phyloP scores from a whole-genome alignment of 2,329 filamentous ascomycete species.

The Ceratocystis albifundus region DNA sequence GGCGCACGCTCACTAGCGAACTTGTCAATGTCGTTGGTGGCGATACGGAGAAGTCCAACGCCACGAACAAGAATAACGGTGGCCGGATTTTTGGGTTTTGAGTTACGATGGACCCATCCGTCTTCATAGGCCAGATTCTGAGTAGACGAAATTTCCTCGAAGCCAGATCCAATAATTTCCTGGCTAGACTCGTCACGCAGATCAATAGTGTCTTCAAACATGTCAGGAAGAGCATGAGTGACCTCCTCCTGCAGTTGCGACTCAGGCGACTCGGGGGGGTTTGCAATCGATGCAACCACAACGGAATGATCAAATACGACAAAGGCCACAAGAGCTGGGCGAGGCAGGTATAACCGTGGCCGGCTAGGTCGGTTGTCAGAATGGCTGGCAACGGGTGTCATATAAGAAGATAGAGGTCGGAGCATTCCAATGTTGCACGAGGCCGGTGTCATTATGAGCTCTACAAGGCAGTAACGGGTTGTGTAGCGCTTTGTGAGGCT shows the following conservation, averaged over 20 bases:
- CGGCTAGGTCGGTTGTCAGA: conserved; percentile 33
- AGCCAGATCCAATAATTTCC: conserved; percentile 52
- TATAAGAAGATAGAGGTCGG: conserved; percentile 56
- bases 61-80: conserved; percentile 52
- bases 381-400: conserved; percentile 37
- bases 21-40: conserved; percentile 47
- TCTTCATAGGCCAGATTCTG: conserved; percentile 35
- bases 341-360: conserved; percentile 65
- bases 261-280: conserved; percentile 58
- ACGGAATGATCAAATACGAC: conserved; percentile 68
- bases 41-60: conserved; percentile 48
- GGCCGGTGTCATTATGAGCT: conserved; percentile 49
- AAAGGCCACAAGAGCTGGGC: conserved; percentile 68
- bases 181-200: conserved; percentile 55
- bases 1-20: conserved; percentile 48
- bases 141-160: conserved; percentile 40
- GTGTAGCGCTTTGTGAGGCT: conserved; percentile 42
- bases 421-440: conserved; percentile 50
- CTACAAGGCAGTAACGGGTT: conserved; percentile 63
- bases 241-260: conserved; percentile 58
- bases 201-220: conserved; percentile 79
- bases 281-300: conserved; percentile 61
- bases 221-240: conserved; percentile 48
- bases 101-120: conserved; percentile 40
- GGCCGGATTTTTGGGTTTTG: conserved; percentile 48